Evolutionary conservation across 2,329 filamentous ascomycete genomes (phyloP), one percentile per base, ranked within the genome.

Genomic region (Colletotrichum musicola): DNA sequence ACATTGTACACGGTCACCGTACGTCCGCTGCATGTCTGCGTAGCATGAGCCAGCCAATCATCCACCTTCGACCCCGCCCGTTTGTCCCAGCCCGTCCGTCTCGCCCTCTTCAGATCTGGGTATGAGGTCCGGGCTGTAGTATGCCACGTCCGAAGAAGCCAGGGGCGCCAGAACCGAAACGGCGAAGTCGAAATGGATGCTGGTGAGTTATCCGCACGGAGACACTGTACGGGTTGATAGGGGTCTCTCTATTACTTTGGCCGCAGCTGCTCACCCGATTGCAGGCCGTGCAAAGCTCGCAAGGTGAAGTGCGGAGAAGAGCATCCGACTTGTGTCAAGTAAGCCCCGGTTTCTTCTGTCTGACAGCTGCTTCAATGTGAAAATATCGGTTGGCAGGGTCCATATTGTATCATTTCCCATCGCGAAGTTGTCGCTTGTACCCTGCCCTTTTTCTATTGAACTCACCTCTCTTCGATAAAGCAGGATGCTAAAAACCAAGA

Each of bases 271-370:
- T 68, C 22, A 68, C n/a, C 30, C n/a, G 35, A 20, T 25, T 44
- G n/a, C 63, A 93, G 92, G 91, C 92, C 91, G 13, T 95, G 93
- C 82, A 95, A 95, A 81, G 87, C 87, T 71, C 87, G 92, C 69
- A 95, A 82, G 70, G 78, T 82, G 71, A 95, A 95, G 83, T 95
- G 93, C 80, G 92, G 91, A 71, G 93, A 95, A 78, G 90, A 92
- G 76, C 91, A 91, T 72, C 93, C 93, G 14, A 81, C 79, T 70
- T 95, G 93, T 79, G 75, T 86, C 56, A 94, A 94, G 83, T 85
- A 81, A 73, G 76, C 70, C 50, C 18, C 9, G 13, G 65, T 70
- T 62, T 55, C 57, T 59, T 58, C 57, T 35, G 30, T 35, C n/a
- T 54, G 25, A 42, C 57, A 20, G 18, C 9, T 20, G 13, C 18